A percentile compares a stretch with the other conserved stretches of the same genome.
These are phyloP conservation scores for Acanthamoeba quina DNA, from an alignment of 208 protist species.

Conservation along the genomic window DNA sequence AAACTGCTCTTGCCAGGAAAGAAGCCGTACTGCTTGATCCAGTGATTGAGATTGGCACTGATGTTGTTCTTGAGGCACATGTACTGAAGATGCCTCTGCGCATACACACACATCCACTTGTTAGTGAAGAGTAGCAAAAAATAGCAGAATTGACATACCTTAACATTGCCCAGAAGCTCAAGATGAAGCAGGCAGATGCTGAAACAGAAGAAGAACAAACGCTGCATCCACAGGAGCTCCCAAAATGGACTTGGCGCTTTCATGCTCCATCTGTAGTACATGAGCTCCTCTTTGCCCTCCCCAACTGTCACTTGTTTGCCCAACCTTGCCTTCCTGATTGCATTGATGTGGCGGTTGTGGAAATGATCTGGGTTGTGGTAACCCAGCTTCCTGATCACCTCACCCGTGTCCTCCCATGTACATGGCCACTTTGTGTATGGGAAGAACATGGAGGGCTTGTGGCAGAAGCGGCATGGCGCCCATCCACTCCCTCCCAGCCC, in stretches of 20 bases:
- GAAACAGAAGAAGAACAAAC: not conserved
- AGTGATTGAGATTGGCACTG: not conserved
- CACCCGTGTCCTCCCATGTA: not conserved
- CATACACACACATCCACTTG: too few relatives aligned
- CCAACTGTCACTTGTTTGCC: not conserved
- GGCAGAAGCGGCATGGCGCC: not conserved
- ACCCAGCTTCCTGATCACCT: not conserved
- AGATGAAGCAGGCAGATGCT: not conserved
- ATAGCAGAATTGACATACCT: not conserved
- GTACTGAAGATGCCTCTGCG: slow-evolving; percentile 7
- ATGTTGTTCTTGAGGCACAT: not conserved
- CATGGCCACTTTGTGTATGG: not conserved
- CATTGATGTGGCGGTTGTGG: not conserved
- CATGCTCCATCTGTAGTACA: not conserved
- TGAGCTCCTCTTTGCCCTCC: not conserved
- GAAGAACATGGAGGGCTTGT: not conserved
- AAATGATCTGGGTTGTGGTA: not conserved
- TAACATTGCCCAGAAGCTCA: not conserved
- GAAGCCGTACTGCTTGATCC: not conserved
- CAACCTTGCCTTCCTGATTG: not conserved
- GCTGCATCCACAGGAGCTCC: not conserved
- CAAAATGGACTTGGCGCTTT: not conserved
- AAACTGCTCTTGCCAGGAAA: not conserved
- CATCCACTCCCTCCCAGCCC: not conserved
- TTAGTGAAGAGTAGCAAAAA: too few relatives aligned